phyloP scores from a whole-genome alignment of 371 early-diverging fungal species.

The Thermomucor indicae-seudaticae region DNA sequence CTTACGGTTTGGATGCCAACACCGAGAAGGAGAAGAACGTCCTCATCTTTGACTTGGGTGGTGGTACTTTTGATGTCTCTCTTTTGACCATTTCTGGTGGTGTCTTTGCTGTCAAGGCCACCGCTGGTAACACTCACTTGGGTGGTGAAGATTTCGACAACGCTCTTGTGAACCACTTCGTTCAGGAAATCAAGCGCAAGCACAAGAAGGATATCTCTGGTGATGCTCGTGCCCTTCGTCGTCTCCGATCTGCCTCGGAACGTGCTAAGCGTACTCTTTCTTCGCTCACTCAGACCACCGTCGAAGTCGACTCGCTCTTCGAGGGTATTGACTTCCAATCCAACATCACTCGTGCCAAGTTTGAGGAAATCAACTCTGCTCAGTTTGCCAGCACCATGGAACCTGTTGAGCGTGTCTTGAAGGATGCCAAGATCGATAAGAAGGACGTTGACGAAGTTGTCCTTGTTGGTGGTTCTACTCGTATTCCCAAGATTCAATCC shows the following conservation, averaged over 20 bases:
- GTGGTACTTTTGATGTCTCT: slow-evolving; percentile 98
- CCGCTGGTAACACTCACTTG: slow-evolving; percentile 97
- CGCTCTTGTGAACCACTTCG: slow-evolving; percentile 75
- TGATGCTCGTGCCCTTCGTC: slow-evolving; percentile 86
- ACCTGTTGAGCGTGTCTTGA: slow-evolving; percentile 78
- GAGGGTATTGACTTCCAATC: slow-evolving; percentile 86
- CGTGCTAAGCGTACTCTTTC: slow-evolving; percentile 96
- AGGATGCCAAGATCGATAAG: slow-evolving; percentile 94
- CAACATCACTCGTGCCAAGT: slow-evolving; percentile 89
- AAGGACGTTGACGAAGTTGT: slow-evolving; percentile 91
- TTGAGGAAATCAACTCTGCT: slow-evolving; percentile 90
- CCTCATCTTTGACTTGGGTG: slow-evolving; percentile 96
- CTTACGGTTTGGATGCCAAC: slow-evolving; percentile 76
- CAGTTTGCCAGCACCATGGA: slow-evolving; percentile 80
- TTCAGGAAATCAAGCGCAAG: slow-evolving; percentile 84
- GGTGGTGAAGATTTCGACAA: slow-evolving; percentile 99
- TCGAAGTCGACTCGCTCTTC: slow-evolving; percentile 89
- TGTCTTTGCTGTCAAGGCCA: slow-evolving; percentile 93
- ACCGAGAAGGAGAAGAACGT: slow-evolving; percentile 87
- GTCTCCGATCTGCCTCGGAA: slow-evolving; percentile 93
- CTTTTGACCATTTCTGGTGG: slow-evolving; percentile 92
- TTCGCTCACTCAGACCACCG: slow-evolving; percentile 74
- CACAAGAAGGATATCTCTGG: slow-evolving; percentile 71
- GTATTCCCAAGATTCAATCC: slow-evolving; percentile 99
- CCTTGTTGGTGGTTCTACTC: slow-evolving; percentile 98